phyloP scores from a whole-genome alignment of 2,329 filamentous ascomycete species.

The Fusarium coffeatum region DNA sequence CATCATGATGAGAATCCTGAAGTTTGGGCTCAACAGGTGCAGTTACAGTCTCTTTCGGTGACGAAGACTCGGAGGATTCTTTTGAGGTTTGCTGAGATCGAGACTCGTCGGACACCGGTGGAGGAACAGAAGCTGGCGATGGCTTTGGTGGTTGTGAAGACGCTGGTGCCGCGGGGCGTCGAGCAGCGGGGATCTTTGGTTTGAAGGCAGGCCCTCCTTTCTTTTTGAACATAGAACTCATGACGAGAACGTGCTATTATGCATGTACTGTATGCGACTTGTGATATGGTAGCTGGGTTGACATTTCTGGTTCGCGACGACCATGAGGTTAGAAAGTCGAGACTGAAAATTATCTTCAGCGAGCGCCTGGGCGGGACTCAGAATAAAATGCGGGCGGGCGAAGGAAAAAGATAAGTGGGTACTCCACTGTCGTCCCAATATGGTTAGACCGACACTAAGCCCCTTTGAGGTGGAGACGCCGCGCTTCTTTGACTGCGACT shows the following conservation, averaged over 20 bases:
- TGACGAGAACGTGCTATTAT: slow-evolving; percentile 52
- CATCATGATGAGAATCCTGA: slow-evolving; percentile 24
- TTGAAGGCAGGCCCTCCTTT: slow-evolving; percentile 72
- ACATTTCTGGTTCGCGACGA: slow-evolving; percentile 32
- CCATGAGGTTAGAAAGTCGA: slow-evolving; percentile 7
- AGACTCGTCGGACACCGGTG: slow-evolving; percentile 22
- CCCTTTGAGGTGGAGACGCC: slow-evolving; percentile 30
- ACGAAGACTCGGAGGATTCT: slow-evolving; percentile 3
- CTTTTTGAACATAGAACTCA: slow-evolving; percentile 78
- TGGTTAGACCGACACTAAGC: slow-evolving; percentile 51
- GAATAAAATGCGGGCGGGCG: slow-evolving; percentile 50
- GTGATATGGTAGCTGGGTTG: slow-evolving; percentile 19
- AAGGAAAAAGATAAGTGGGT: slow-evolving; percentile 50
- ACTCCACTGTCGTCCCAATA: slow-evolving; percentile 36
- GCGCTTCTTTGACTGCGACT: slow-evolving; percentile 54
- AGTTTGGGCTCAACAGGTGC: slow-evolving; percentile 14
- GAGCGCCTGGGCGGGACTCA: slow-evolving; percentile 37
- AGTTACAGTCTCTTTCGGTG: background rate
- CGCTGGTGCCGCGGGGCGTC: slow-evolving; percentile 59
- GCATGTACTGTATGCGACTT: slow-evolving; percentile 29
- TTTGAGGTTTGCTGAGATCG: slow-evolving; percentile 17
- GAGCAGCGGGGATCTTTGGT: slow-evolving; percentile 71
- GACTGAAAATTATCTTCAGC: slow-evolving; percentile 38
- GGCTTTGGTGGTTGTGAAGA: slow-evolving; percentile 40
- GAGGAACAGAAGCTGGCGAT: slow-evolving; percentile 18